Evolutionary conservation across 2,329 filamentous ascomycete genomes (phyloP), one percentile per base, ranked within the genome.

Genomic region (Sclerotinia nivalis): DNA sequence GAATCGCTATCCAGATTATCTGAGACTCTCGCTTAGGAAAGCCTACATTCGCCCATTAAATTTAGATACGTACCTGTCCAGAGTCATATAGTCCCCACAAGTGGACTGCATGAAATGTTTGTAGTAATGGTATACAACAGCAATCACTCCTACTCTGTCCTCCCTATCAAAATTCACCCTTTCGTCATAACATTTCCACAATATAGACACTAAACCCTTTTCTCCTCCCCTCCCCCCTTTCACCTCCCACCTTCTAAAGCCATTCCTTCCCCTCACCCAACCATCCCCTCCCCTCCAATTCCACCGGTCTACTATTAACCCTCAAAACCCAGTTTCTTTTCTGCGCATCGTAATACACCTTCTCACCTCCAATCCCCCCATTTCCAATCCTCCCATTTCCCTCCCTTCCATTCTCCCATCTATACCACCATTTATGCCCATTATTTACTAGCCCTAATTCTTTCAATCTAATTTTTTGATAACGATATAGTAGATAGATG

Each of bases 281-380:
- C 22, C 31, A 6, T 13, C 45, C 45, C 15, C 45, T 15, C 18
- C 45, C 60, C 47, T 31, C 40, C 40, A 43, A 43, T 2, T 59
- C 54, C 52, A 50, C 54, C 18, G 43, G 65, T 18, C 8, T 7
- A 58, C 54, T 50, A 59, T 58, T 67, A 18, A 50, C 54, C 25
- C 54, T 59, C 10, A 18, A n/a, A 12, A 59, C 65, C 65, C 54
- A 67, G 25, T 54, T 31, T 4, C 20, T 31, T 28, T 49, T 49
- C 31, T n/a, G 20, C 8, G 28, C 54, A 67, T 67, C 65, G 9
- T 67, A 59, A 10, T 25, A 67, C 4, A 52, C 18, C 2, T 54
- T 54, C 5, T 54, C 4, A 31, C 25, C 5, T 54, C 12, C 13
- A 18, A 7, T 18, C 6, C 25, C 9, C 10, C 13, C 45, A 49